Conservation (phyloP, 768 basidiomycete species). For the Cystobasidium tubakii region DNA sequence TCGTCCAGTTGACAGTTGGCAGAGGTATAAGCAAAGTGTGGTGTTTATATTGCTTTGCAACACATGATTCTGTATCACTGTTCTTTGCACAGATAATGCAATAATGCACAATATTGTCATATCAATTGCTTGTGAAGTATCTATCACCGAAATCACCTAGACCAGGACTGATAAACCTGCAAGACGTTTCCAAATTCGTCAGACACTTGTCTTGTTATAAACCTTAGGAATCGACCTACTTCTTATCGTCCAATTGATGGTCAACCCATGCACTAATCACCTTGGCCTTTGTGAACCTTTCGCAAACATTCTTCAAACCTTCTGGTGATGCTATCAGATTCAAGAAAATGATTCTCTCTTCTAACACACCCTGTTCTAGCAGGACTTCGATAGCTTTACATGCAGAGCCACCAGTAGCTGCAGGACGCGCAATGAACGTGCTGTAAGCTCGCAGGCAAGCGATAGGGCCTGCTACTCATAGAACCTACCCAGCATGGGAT, state of each 20-base stretch:
- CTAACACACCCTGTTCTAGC: slow-evolving; percentile 81
- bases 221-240: slow-evolving; percentile 36
- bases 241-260: slow-evolving; percentile 43
- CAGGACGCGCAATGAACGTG: neutral
- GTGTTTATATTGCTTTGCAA: too few relatives aligned
- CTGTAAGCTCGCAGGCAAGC: neutral
- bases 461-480: slow-evolving; percentile 10
- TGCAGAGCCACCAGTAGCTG: slow-evolving; percentile 92
- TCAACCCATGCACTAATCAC: slow-evolving; percentile 47
- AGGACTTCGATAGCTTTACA: slow-evolving; percentile 96
- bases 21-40: too few relatives aligned
- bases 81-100: too few relatives aligned
- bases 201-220: too few relatives aligned
- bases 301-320: slow-evolving; percentile 42
- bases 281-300: slow-evolving; percentile 43
- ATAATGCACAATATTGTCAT: too few relatives aligned
- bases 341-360: slow-evolving; percentile 60
- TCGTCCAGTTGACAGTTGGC: too few relatives aligned
- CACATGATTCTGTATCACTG: too few relatives aligned
- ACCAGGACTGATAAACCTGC: slow-evolving; percentile 28
- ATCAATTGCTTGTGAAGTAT: slow-evolving; percentile 18
- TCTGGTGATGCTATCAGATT: slow-evolving; percentile 47
- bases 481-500: slow-evolving; percentile 86
- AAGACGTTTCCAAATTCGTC: neutral
- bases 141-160: slow-evolving; percentile 33